Base-by-base conservation (phyloP, 2,329 filamentous ascomycete genomes). In the Lachnum nothofagi region DNA sequence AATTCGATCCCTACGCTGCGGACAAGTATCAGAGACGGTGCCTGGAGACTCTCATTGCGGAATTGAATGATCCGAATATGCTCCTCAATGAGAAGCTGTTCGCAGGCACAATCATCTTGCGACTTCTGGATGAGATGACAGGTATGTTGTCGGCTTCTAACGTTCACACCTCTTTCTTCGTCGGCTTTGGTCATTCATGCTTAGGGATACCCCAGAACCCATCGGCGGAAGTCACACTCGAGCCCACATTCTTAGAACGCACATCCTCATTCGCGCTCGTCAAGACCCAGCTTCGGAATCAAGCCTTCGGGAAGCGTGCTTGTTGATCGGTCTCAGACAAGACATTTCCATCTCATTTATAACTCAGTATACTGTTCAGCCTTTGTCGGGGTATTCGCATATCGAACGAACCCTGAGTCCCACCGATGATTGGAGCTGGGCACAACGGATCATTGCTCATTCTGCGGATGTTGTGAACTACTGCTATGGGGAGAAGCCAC, bases 391-490 rank as follows among this genome's bases (percentile, higher is more conserved):
- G 12, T 69, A 75, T 39, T 70, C 67, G 19, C 72, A 79, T 29
- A 70, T 79, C 34, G 75, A 80, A 56, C 71, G 72, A n/a, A 72
- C 71, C 0, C 68, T 78, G 8, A 65, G 69, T 2, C 65, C 70
- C 0, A 68, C 71, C 0, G 72, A 73, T 37, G 79, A 82, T 52
- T 74, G 73, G 50, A 70, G 70, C 0, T 82, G 79, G 79, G 75
- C 79, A 2, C 82, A 83, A 60, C 72, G 79, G 14, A 77, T 80
- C 14, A 73, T 85, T 0, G 72, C 80, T 3, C 76, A 81, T 56
- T 80, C 79, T 46, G 79, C 79, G n/a, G 78, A 83, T 52, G 77
- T 83, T 1, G 65, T 85, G 14, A 78, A 82, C 52, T 82, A 76
- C 57, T 85, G 81, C 60, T 84, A 83, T 55, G 72, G 73, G 2